phyloP scores from a whole-genome alignment of 495 filamentous ascomycete genomes.

The Rusavskia elegans region DNA sequence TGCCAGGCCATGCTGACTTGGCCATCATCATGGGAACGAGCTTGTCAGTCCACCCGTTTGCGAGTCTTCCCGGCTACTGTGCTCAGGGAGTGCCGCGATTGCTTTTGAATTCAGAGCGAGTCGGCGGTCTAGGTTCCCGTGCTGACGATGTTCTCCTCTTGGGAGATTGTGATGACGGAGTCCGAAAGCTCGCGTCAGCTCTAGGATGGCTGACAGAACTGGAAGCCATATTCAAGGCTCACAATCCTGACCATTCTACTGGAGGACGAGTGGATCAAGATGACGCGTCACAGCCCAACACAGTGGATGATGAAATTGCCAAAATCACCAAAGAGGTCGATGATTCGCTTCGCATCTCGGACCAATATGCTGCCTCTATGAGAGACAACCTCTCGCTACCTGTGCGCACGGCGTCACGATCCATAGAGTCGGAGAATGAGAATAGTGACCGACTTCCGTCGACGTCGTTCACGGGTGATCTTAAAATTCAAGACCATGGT shows the following conservation, averaged over 20 bases:
- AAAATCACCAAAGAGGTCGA: conserved; percentile 38
- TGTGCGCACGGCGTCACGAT: no score
- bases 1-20: conserved; percentile 54
- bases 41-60: conserved; percentile 78
- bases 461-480: not conserved
- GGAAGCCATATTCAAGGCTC: conserved; percentile 44
- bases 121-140: conserved; percentile 61
- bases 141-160: conserved; percentile 62
- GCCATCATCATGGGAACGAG: conserved; percentile 87
- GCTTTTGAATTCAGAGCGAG: conserved; percentile 76
- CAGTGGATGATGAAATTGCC: conserved; percentile 35
- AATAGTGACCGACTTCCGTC: not conserved
- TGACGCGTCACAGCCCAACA: conserved; percentile 29
- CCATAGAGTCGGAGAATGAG: conserved; percentile 2
- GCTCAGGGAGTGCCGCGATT: conserved; percentile 49
- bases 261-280: conserved; percentile 3
- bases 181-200: conserved; percentile 65
- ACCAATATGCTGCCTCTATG: conserved; percentile 27
- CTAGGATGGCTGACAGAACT: conserved; percentile 82
- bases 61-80: conserved; percentile 54
- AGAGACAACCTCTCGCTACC: conserved; percentile 18
- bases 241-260: conserved; percentile 17
- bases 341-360: conserved; percentile 29
- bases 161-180: conserved; percentile 66
- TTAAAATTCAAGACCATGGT: not conserved